Conservation (phyloP, 2,329 filamentous ascomycete species). For the Chrysoporthe deuterocubensis region DNA sequence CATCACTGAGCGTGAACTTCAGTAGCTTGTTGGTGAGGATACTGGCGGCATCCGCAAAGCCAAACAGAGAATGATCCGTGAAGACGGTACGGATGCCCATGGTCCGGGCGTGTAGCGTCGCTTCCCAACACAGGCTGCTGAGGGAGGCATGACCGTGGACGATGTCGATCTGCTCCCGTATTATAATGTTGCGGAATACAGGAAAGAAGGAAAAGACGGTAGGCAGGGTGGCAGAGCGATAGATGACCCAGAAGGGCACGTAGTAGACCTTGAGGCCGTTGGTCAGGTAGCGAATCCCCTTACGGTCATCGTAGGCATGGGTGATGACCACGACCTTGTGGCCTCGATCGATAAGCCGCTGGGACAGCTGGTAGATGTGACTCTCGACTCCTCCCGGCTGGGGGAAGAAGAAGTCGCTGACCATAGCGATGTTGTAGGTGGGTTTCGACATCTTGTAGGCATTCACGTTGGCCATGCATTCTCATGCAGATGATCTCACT, state of each 20-base stretch:
- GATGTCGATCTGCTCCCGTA: conserved; percentile 93
- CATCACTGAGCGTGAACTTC: conserved; percentile 94
- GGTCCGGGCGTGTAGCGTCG: conserved; percentile 89
- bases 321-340: conserved; percentile 99
- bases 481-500: conserved; percentile 5
- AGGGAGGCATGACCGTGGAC: conserved; percentile 96
- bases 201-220: conserved; percentile 99
- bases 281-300: conserved; percentile 90
- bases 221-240: conserved; percentile 89
- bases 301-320: conserved; percentile 89
- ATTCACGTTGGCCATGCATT: neutral
- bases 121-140: conserved; percentile 92
- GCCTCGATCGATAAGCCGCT: conserved; percentile 94
- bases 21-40: conserved; percentile 97
- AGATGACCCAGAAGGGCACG: conserved; percentile 94
- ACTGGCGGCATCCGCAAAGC: conserved; percentile 93
- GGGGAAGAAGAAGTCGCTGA: conserved; percentile 99
- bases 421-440: conserved; percentile 80
- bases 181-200: conserved; percentile 93
- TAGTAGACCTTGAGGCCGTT: conserved; percentile 99
- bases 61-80: conserved; percentile 96
- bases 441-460: conserved; percentile 52
- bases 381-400: conserved; percentile 96
- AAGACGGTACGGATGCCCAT: conserved; percentile 97
- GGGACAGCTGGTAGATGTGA: conserved; percentile 97